Evolutionary conservation across 2,329 filamentous ascomycete genomes (phyloP), one percentile per base, ranked within the genome.

Genomic region (Colletotrichum agaves): DNA sequence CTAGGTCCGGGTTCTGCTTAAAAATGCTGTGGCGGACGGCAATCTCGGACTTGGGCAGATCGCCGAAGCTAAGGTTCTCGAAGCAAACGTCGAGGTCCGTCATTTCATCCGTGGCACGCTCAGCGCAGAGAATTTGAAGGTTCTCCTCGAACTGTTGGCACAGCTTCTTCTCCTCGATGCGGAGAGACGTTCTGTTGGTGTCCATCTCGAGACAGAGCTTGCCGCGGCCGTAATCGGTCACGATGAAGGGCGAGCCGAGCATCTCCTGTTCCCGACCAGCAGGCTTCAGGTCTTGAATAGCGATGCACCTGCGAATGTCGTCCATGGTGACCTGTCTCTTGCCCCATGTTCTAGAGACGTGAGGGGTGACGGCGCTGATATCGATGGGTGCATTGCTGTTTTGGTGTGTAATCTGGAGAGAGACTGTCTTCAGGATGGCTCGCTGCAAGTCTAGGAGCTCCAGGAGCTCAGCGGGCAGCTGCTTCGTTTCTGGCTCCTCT

Each of bases 391-490:
- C 83, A 52, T 84, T 81, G 33, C 81, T 80, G 67, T 90, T 89
- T 76, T 91, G 88, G 78, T 94, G 91, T 1, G 90, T 90, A 68
- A 88, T 85, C 73, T 93, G 90, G 10, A 94, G 79, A 0, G 87
- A 85, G 23, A 93, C 80, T 0, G 91, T 89, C 73, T 90, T 89
- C 65, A 93, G 82, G 71, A 94, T 91, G 11, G 89, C 84, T 44
- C 83, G 82, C 76, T 93, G 88, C 27, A 94, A 81, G 63, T 85
- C 80, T 57, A 92, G 78, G 15, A 93, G 81, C 55, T 91, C 87
- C 64, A 82, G 76, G 44, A 89, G 79, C 72, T 88, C 87, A 17
- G 74, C 75, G 11, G 85, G 87, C 5, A 90, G 80, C 6, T 73
- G 73, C 35, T 55, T 64, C 27, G 33, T 77, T 73, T 58, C 63